These are phyloP conservation scores for Diaporthe destruens DNA, from an alignment of 2,329 filamentous ascomycete species.

Conservation along the genomic window DNA sequence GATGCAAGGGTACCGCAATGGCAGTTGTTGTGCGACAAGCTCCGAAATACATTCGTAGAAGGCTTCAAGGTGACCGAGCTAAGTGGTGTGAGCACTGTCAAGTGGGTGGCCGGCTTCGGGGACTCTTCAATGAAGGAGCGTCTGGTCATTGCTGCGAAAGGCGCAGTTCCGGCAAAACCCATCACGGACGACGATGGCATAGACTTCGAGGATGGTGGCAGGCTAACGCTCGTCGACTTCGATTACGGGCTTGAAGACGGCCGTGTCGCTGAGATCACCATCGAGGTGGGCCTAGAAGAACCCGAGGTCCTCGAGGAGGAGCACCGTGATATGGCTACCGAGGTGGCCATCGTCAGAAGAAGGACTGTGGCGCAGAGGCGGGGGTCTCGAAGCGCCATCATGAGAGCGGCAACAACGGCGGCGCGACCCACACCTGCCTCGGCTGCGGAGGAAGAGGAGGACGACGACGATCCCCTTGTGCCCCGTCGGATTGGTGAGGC, in stretches of 20 bases:
- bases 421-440: conserved; percentile 50
- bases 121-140: conserved; percentile 64
- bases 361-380: conserved; percentile 77
- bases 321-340: conserved; percentile 78
- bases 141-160: conserved; percentile 79
- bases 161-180: conserved; percentile 70
- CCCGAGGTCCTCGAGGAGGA: conserved; percentile 81
- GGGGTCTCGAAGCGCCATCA: conserved; percentile 60
- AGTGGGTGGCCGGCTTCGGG: conserved; percentile 75
- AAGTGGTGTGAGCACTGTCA: conserved; percentile 74
- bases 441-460: conserved; percentile 47
- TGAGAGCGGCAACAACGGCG: conserved; percentile 63
- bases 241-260: conserved; percentile 72
- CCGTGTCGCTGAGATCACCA: conserved; percentile 68
- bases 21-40: conserved; percentile 76
- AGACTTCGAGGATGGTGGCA: conserved; percentile 82
- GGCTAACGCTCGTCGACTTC: conserved; percentile 81
- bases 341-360: conserved; percentile 82
- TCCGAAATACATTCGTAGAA: conserved; percentile 77
- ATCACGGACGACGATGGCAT: conserved; percentile 75
- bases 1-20: conserved; percentile 69
- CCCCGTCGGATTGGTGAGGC: conserved; percentile 61
- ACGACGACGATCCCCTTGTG: conserved; percentile 65
- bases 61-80: conserved; percentile 76
- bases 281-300: conserved; percentile 79